phyloP scores from a whole-genome alignment of 192 early-diverging fungal genomes.

The Rhizophagus prolifer region DNA sequence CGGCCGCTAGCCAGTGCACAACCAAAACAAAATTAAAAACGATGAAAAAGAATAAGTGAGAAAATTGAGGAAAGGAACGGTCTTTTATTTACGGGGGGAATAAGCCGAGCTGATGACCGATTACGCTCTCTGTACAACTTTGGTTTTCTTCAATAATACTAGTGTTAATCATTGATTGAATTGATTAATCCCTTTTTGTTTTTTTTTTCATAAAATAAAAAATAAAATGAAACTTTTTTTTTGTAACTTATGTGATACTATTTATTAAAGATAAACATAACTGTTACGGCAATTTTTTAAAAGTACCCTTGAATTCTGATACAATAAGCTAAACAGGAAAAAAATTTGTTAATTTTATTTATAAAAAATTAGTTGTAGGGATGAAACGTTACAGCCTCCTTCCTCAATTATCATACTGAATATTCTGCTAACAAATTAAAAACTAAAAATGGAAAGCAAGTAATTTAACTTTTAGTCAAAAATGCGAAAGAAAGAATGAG shows the following conservation, averaged over 20 bases:
- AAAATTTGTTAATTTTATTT: background rate
- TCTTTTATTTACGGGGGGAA: background rate
- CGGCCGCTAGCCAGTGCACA: constrained; percentile 4
- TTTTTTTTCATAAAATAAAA: background rate
- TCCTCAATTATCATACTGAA: background rate
- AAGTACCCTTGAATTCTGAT: background rate
- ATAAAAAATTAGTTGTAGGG: background rate
- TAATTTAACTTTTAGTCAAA: too few relatives aligned
- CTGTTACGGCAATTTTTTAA: too few relatives aligned
- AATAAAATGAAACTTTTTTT: background rate
- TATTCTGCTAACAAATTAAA: background rate
- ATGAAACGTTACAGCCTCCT: background rate
- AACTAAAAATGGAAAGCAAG: background rate
- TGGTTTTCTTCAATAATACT: background rate
- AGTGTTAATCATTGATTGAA: background rate
- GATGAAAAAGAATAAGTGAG: background rate
- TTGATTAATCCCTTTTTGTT: background rate
- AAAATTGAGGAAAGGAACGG: background rate
- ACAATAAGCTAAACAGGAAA: background rate
- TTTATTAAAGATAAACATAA: too few relatives aligned
- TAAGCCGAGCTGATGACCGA: background rate
- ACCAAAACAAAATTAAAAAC: background rate
- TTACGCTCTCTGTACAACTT: background rate
- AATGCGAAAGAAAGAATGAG: too few relatives aligned
- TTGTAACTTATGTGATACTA: too few relatives aligned